These are phyloP conservation scores for Neurospora sp. DNA, from an alignment of 495 filamentous ascomycete genomes.

Conservation along the genomic window DNA sequence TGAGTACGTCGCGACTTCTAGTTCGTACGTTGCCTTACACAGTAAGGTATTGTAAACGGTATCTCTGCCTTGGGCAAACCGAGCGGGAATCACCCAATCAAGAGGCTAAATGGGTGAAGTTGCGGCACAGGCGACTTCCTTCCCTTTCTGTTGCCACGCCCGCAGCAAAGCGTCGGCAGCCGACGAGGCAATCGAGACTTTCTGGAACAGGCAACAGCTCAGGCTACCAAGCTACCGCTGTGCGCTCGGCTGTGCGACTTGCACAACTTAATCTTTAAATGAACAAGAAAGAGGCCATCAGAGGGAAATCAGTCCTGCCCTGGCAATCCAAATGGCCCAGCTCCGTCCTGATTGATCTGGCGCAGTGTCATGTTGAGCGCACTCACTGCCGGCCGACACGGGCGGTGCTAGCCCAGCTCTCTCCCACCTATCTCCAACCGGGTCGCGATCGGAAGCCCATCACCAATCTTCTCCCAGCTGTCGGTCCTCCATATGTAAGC, in stretches of 20 bases:
- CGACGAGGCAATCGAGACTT: background rate
- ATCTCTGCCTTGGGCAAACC: background rate
- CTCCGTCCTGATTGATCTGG: background rate
- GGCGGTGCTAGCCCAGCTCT: background rate
- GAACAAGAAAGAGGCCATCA: background rate
- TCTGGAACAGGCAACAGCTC: background rate
- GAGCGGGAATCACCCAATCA: background rate
- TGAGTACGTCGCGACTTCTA: background rate
- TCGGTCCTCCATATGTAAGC: conserved; percentile 15
- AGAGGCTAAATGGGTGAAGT: background rate
- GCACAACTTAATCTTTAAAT: background rate
- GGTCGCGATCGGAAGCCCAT: background rate
- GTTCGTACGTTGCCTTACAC: background rate
- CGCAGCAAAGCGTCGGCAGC: background rate
- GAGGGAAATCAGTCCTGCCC: background rate
- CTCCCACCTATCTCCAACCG: background rate
- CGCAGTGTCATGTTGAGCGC: background rate
- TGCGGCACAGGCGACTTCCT: background rate
- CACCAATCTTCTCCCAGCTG: background rate
- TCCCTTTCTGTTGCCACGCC: background rate
- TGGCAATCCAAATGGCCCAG: background rate
- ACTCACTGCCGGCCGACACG: background rate
- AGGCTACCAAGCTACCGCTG: background rate
- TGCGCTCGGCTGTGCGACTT: background rate
- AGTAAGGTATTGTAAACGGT: background rate